Evolutionary conservation across 305 asterid genomes (phyloP).

Genomic region (Fraxinus platypoda): DNA sequence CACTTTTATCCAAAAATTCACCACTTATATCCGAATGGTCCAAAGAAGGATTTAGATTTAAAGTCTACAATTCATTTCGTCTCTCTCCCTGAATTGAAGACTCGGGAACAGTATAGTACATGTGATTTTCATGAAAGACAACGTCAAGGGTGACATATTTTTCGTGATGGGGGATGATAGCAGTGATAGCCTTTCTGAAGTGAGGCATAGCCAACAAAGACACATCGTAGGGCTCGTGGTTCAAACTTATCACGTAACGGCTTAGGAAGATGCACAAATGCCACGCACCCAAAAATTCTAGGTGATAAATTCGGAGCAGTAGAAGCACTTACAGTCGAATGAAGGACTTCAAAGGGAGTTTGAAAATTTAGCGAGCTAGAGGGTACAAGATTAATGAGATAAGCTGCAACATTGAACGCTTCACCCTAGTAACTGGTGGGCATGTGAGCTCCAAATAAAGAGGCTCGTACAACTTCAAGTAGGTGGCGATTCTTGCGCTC

Average conservation of each 20-base stretch:
- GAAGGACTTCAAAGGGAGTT: not conserved
- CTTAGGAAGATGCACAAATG: constrained; percentile 9
- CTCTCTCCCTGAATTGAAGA: not conserved
- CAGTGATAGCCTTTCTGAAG: not conserved
- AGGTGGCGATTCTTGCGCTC: not conserved
- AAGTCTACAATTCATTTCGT: not conserved
- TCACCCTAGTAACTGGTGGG: not conserved
- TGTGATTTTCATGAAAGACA: not conserved
- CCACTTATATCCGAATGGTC: not conserved
- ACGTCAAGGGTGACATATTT: not conserved
- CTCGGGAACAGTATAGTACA: not conserved
- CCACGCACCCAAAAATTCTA: not conserved
- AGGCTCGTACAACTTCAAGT: not conserved
- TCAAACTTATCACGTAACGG: not conserved
- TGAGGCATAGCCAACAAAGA: not conserved
- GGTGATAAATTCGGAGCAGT: not conserved
- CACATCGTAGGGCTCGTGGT: not conserved
- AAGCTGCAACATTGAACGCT: not conserved
- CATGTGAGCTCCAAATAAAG: not conserved
- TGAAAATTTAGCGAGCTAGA: not conserved
- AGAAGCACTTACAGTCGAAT: too few species aligned
- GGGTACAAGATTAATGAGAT: not conserved
- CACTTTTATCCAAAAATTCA: not conserved
- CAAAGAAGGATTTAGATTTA: not conserved
- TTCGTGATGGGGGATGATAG: not conserved